Base-by-base conservation (phyloP, 2,329 filamentous ascomycete genomes). In the Trichoderma hamatum region DNA sequence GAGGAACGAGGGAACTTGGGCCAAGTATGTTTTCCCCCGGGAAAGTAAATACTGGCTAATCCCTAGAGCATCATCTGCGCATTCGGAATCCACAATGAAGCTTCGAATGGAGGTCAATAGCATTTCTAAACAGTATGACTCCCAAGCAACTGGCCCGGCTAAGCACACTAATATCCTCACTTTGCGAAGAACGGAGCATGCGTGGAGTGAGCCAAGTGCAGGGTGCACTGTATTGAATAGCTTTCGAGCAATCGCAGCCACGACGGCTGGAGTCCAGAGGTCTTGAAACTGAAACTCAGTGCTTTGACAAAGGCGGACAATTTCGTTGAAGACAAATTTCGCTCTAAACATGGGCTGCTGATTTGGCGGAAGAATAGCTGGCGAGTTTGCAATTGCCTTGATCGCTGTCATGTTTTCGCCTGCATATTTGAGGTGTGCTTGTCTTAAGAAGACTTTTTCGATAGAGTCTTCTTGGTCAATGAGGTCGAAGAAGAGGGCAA, bases 71-170 rank as follows among this genome's bases (percentile, higher is more conserved):
- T 99, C 96, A 75, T 97, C 93, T 11, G 94, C 92, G 78, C 95
- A 98, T 75, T 96, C 91, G 0, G 90, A 86, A 73, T 98, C 91
- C 1, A 90, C 90, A 6, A 98, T 83, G 72, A 94, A 96, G 0
- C 89, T 89, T 11, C 91, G 86, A 24, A 97, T 84, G 1, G 92
- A 90, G 74, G 94, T 92, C 1, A 99, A 84, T 0, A 97, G 84
- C 92, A 97, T 96, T 78, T 99, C 93, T 16, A 97, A 79, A 13
- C 93, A 92, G 76, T 98, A 98, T 0, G 91, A 92, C 51, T 88
- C 82, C 28, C 91, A 83, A n/a, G 92, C 92, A 62, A 89, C 84
- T 0, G 87, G 78, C 0, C 93, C 94, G 30, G 93, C 91, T 56
- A 98, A 82, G 70, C 89, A 91, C 30, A 98, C 85, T 19, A 98